Conservation (phyloP, 2,329 filamentous ascomycete species). For the Pochonia chlamydosporia region DNA sequence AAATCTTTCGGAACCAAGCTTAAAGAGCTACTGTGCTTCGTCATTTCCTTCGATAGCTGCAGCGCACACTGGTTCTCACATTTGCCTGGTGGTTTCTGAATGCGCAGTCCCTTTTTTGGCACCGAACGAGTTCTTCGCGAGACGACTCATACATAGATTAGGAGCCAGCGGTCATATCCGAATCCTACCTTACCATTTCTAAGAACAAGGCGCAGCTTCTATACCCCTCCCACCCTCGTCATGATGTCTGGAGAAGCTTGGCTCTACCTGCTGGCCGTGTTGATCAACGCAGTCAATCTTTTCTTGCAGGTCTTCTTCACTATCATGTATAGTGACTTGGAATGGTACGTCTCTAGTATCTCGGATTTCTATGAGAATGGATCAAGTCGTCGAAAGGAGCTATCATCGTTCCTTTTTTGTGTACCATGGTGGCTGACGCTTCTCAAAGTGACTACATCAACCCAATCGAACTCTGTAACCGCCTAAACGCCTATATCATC, state of each 20-base stretch:
- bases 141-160: neutral
- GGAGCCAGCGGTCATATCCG: neutral
- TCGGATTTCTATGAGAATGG: neutral
- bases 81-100: neutral
- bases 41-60: neutral
- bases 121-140: neutral
- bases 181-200: neutral
- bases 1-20: neutral
- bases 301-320: conserved; percentile 99
- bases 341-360: conserved; percentile 67
- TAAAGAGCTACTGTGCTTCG: neutral
- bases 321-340: conserved; percentile 99
- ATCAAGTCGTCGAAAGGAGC: no score
- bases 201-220: neutral
- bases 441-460: conserved; percentile 91
- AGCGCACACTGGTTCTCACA: neutral
- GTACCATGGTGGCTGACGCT: conserved; percentile 17
- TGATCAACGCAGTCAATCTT: conserved; percentile 99
- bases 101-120: neutral
- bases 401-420: conserved; percentile 10
- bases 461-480: conserved; percentile 99
- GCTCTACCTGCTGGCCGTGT: conserved; percentile 94
- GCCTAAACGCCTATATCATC: conserved; percentile 98
- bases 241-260: conserved; percentile 95
- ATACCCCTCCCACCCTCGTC: conserved; percentile 5